Evolutionary conservation across 129 eudicot genomes (phyloP), one percentile per base, ranked within the genome.

Genomic region (Ambrosia trifida): DNA sequence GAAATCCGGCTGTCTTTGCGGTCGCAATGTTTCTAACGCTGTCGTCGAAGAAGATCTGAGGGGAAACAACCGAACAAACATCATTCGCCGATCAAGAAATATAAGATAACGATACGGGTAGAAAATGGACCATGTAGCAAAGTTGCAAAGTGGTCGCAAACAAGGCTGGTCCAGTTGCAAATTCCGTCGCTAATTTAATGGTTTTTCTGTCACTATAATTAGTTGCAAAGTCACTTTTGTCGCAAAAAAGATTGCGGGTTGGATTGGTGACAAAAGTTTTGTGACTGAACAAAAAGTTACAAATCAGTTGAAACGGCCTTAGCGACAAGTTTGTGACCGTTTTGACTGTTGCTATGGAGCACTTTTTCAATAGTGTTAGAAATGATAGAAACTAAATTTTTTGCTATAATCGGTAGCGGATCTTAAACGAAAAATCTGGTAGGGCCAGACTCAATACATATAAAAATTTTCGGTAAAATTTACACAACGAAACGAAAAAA

Each of bases 11-110:
- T n/a, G 89, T 81, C 78, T 89, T 93, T 50, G 87, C 98, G 13
- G 86, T 89, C 16, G 80, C 87, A 57, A 93, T 87, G 82, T 93
- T 93, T 19, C 96, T 82, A 46, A 74, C 68, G 58, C 98, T 93
- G 70, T 93, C 98, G 70, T 93, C 98, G 10, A 93, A 87, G 85
- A 93, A 89, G 28, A 93, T 79, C 98, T 93, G 92, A 19, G 16
- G 12, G 45, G 6, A 64, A 71, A 67, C 35, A 30, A 18, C 64
- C 8, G 50, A 19, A 66, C n/a, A 41, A 66, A 66, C 66, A 54
- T 38, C 69, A 44, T 54, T 53, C 13, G 24, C 53, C 5, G 7
- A 33, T 73, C 61, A 72, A 44, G 36, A 61, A 41, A 46, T 32
- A 44, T 58, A 45, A 0, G 40, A 28, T 11, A 38, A 58, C 4